Evolutionary conservation across 352 stramenopile genomes (phyloP).

Genomic region (Pythium myriotylum): DNA sequence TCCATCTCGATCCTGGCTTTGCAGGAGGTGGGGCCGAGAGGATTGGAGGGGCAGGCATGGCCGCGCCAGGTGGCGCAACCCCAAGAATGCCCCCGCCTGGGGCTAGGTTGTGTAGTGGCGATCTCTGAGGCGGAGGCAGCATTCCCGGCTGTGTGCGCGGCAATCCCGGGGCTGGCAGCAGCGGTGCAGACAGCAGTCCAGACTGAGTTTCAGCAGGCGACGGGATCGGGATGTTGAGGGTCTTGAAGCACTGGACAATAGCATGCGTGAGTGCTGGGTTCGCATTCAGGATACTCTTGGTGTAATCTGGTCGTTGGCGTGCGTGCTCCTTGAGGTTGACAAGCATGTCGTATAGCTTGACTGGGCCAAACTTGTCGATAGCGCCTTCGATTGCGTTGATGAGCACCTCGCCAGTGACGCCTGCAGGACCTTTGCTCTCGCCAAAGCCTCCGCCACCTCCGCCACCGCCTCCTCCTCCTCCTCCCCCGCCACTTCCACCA

Average conservation of each 20-base stretch:
- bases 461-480: slow-evolving; percentile 16
- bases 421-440: slow-evolving; percentile 34
- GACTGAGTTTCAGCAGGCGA: slow-evolving; percentile 53
- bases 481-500: slow-evolving; percentile 24
- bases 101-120: slow-evolving; percentile 25
- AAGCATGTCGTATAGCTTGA: slow-evolving; percentile 88
- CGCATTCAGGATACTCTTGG: slow-evolving; percentile 71
- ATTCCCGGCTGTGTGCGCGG: slow-evolving; percentile 28
- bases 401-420: slow-evolving; percentile 73
- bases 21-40: slow-evolving; percentile 27
- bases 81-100: slow-evolving; percentile 43
- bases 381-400: slow-evolving; percentile 81
- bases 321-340: slow-evolving; percentile 79
- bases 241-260: slow-evolving; percentile 87
- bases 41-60: slow-evolving; percentile 29
- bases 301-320: slow-evolving; percentile 72
- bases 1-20: slow-evolving; percentile 66
- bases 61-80: slow-evolving; percentile 32
- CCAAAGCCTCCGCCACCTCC: slow-evolving; percentile 22
- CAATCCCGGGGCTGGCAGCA: slow-evolving; percentile 17
- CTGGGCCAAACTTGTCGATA: slow-evolving; percentile 61
- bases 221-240: slow-evolving; percentile 80
- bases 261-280: slow-evolving; percentile 84
- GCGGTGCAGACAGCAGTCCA: slow-evolving; percentile 41
- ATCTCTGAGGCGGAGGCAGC: slow-evolving; percentile 39